Conservation (phyloP, 75 land plant genomes). For the Larix kaempferi region DNA sequence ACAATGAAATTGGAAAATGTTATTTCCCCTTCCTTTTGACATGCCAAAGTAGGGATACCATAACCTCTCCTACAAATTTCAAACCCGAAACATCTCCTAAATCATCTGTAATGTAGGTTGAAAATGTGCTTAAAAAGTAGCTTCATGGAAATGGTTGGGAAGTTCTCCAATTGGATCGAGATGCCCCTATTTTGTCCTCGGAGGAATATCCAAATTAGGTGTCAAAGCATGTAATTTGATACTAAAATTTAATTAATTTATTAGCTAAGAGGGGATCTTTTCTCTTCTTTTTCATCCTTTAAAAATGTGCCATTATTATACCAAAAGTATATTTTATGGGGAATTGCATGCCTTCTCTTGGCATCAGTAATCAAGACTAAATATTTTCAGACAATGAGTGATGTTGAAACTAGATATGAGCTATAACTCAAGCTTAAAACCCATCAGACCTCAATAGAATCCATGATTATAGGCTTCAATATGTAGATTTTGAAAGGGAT, state of each 20-base stretch:
- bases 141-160: constrained; percentile 40
- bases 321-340: neutral
- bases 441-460: neutral
- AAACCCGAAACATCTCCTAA: too few relatives aligned
- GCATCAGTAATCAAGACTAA: neutral
- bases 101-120: constrained; percentile 20
- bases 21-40: too few relatives aligned
- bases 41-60: too few relatives aligned
- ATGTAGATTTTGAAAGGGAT: constrained; percentile 35
- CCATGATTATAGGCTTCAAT: neutral
- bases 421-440: neutral
- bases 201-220: constrained; percentile 48
- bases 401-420: neutral
- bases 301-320: neutral
- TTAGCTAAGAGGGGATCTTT: neutral
- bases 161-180: constrained; percentile 52
- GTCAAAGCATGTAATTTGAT: constrained; percentile 28
- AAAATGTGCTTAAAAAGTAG: constrained; percentile 32
- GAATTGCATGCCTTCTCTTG: neutral
- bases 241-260: neutral
- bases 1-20: too few relatives aligned
- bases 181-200: constrained; percentile 29
- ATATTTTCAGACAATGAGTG: neutral
- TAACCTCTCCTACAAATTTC: too few relatives aligned
- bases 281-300: neutral